These are phyloP conservation scores for Gamarada debralockiae DNA, from an alignment of 495 filamentous ascomycete species.

Conservation along the genomic window DNA sequence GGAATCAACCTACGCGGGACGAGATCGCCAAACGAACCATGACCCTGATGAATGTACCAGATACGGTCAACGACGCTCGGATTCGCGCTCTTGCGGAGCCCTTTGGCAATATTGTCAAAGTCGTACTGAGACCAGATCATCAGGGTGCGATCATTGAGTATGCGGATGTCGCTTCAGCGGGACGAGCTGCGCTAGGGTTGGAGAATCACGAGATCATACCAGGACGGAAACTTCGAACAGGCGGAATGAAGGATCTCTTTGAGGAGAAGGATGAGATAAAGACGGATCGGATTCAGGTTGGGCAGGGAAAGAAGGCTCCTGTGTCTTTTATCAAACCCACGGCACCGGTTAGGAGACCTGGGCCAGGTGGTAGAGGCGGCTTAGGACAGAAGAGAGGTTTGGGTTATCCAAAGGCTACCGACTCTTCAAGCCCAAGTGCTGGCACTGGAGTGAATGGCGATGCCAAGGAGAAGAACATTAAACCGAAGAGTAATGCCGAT, in stretches of 20 bases:
- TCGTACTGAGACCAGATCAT: slow-evolving; percentile 68
- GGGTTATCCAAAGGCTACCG: slow-evolving; percentile 37
- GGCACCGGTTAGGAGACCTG: slow-evolving; percentile 54
- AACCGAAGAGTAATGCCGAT: slow-evolving; percentile 78
- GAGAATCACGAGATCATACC: slow-evolving; percentile 65
- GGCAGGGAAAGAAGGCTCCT: slow-evolving; percentile 38
- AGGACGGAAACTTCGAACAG: slow-evolving; percentile 63
- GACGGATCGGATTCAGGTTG: slow-evolving; percentile 38
- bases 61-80: slow-evolving; percentile 68
- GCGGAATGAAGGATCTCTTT: slow-evolving; percentile 66
- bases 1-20: slow-evolving; percentile 30
- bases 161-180: slow-evolving; percentile 60
- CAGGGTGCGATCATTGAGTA: slow-evolving; percentile 89
- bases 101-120: slow-evolving; percentile 60
- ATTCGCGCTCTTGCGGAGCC: slow-evolving; percentile 61
- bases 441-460: slow-evolving; percentile 16
- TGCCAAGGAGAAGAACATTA: slow-evolving; percentile 18
- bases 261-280: slow-evolving; percentile 44
- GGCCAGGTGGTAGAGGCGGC: slow-evolving; percentile 47
- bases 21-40: slow-evolving; percentile 55
- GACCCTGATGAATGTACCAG: slow-evolving; percentile 62
- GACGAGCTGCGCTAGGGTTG: slow-evolving; percentile 70
- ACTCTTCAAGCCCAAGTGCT: slow-evolving; percentile 23
- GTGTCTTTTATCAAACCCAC: slow-evolving; percentile 44
- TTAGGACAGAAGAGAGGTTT: slow-evolving; percentile 53